Evolutionary conservation across 306 rosid species (phyloP).

Genomic region (Corylus avellana): DNA sequence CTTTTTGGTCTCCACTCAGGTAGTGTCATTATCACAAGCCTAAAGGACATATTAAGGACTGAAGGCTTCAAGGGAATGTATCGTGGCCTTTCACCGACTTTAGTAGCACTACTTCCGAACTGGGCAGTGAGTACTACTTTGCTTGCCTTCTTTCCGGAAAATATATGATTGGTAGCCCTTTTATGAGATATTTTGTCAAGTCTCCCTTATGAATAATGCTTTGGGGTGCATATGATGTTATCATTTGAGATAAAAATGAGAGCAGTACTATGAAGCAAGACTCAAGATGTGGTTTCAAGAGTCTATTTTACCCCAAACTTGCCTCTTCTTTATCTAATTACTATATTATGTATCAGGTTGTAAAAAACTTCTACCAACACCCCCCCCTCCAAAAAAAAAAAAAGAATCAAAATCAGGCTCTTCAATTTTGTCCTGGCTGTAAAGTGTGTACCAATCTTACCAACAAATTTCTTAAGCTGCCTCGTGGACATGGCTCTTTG

Average conservation of each 20-base stretch:
- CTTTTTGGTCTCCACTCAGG: constrained; percentile 46
- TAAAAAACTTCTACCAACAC: neutral
- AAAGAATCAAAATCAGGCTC: too few relatives aligned
- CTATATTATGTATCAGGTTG: neutral
- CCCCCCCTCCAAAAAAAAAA: too few relatives aligned
- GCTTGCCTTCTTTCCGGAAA: constrained; percentile 15
- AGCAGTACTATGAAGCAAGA: constrained; percentile 3
- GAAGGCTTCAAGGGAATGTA: constrained; percentile 93
- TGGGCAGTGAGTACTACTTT: constrained; percentile 85
- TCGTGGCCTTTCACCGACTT: constrained; percentile 94
- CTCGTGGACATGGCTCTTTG: neutral
- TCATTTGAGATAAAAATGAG: constrained; percentile 14
- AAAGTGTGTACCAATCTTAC: neutral
- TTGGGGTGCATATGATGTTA: neutral
- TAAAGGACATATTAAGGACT: constrained; percentile 63
- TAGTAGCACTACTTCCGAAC: constrained; percentile 92
- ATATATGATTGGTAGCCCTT: neutral
- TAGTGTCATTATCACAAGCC: constrained; percentile 72
- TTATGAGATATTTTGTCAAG: neutral
- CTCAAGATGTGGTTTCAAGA: constrained; percentile 6
- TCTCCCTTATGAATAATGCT: neutral
- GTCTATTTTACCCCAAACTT: neutral
- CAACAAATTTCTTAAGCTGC: neutral
- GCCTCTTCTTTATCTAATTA: neutral
- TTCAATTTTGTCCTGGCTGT: neutral